Evolutionary conservation across 1,139 yeast species (phyloP).

Genomic region (Barnettozyma hawaiiensis): DNA sequence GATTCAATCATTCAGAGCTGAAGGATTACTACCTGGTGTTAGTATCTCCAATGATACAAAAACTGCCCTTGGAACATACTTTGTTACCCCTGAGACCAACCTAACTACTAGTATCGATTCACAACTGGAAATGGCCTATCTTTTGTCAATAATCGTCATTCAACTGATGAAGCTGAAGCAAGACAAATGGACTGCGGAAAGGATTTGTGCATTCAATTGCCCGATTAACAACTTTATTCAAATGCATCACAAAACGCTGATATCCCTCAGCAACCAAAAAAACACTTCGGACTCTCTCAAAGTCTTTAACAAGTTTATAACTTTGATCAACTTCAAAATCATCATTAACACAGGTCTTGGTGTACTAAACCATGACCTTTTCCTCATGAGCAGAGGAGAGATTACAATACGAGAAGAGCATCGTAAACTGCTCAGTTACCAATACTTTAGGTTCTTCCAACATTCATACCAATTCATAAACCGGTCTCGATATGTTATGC

Average conservation of each 20-base stretch:
- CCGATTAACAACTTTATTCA: background rate
- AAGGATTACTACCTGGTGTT: background rate
- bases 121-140: background rate
- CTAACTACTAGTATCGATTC: background rate
- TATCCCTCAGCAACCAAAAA: background rate
- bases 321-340: constrained; percentile 1
- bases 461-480: constrained; percentile 5
- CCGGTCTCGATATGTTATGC: constrained; percentile 4
- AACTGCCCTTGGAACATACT: constrained; percentile 1
- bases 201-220: constrained; percentile 1
- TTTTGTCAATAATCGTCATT: constrained; percentile 3
- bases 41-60: background rate
- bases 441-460: constrained; percentile 6
- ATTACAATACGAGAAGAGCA: background rate
- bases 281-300: background rate
- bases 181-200: background rate
- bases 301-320: constrained; percentile 3
- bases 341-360: constrained; percentile 8
- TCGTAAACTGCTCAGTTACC: background rate
- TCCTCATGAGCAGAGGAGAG: background rate
- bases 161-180: constrained; percentile 4
- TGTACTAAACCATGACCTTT: background rate
- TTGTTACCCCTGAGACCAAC: background rate
- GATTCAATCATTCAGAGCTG: constrained; percentile 1
- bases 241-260: background rate